Evolutionary conservation across 1,284 basidiomycete species (phyloP), one percentile per base, ranked within the genome.

Genomic region (Chalciporus sp.): DNA sequence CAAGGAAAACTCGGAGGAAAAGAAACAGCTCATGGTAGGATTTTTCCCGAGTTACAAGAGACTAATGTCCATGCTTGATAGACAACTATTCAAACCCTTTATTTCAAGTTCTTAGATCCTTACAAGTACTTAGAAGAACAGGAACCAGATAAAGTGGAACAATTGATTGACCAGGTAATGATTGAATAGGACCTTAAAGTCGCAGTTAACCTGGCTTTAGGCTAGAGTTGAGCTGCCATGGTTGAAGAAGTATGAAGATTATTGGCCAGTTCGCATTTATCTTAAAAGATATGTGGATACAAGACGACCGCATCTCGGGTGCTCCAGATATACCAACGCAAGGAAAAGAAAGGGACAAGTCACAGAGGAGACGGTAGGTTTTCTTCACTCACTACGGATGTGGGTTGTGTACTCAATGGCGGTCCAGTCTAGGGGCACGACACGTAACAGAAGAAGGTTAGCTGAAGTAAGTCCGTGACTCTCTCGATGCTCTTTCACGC

Each of bases 221-320:
- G 62, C 51, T 8, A 16, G 12, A 11, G 17, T 19, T 29, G 29
- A 7, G 4, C 58, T 63, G 31, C 58, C 62, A 0, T 67, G 65
- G 65, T 17, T 63, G 43, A 16, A n/a, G 10, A 49, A 51, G 17
- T 65, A 65, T 4, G 52, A 66, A 14, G 54, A 55, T 23, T 10
- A 27, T 7, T 63, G 64, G 64, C 62, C 60, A 1, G 62, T 62
- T 5, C 54, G 54, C 11, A 35, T 63, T 14, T 65, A 64, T 29
- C 37, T 65, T 1, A 63, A 63, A 42, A 53, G 61, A 63, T 64
- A 63, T n/a, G 48, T 63, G 11, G 52, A 56, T 8, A 1, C 0
- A 0, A 62, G 23, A 20, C 49, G 50, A 4, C 55, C 54, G 9
- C 52, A 61, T 31, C 42, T 53, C 14, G n/a, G 10, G 37, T 2